Evolutionary conservation across 345 rosid genomes (phyloP), one percentile per base, ranked within the genome.

Genomic region (Limnanthes douglasii): DNA sequence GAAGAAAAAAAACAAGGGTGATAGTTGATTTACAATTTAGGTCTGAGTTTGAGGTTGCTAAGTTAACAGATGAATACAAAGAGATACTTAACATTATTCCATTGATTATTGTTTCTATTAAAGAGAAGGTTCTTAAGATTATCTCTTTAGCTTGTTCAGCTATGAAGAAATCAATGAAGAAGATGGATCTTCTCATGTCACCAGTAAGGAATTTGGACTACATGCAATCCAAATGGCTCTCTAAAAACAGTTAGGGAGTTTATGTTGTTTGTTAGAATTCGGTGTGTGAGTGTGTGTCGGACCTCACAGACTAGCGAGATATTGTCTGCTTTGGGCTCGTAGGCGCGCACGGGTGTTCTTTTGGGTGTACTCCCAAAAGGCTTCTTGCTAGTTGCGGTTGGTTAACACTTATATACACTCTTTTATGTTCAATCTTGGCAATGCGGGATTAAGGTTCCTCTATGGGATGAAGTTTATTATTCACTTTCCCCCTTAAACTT

Each of bases 181-280:
- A 70, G 32, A 61, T 51, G 4, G 67, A 59, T 14, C 61, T 70
- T 22, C 31, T 49, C 30, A 12, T 69, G 13, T 69, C 72, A 6
- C 83, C 83, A 2, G 69, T 77, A 78, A 73, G 83, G 45, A 64
- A 62, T 26, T 30, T 37, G 0, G 45, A 34, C n/a, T 66, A 58
- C 65, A 64, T 74, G 83, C 69, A 38, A 21, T 51, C 69, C 3
- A 74, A 70, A 41, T 74, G 83, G 83, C 20, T 66, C 10, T 45
- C 73, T 20, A 64, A 42, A 36, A 57, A 66, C 36, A 61, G 59
- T 51, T 40, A 34, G 25, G 57, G 50, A 35, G 43, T 51, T n/a
- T 25, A 62, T n/a, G 15, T n/a, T n/a, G n/a, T n/a, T n/a, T n/a
- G n/a, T n/a, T n/a, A n/a, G n/a, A n/a, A n/a, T n/a, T n/a, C n/a